Evolutionary conservation across 768 basidiomycete genomes (phyloP), one percentile per base, ranked within the genome.

Genomic region (Boletus speciosus): DNA sequence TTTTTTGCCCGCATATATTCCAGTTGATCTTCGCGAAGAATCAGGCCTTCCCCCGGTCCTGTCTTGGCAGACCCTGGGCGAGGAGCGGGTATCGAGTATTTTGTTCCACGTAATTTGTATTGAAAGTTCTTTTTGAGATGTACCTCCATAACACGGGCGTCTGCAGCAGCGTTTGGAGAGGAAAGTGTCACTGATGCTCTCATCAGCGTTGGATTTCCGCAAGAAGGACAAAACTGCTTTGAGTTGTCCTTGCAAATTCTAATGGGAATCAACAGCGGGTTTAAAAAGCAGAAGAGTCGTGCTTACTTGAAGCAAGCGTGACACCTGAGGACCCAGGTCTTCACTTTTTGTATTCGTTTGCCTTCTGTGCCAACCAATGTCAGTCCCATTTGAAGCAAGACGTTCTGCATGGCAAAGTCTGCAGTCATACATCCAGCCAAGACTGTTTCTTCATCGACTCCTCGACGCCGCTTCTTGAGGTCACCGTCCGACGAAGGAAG

Each of bases 321-420:
- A 69, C 97, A 99, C 52, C 97, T 75, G 65, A 98, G 73, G 1
- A 98, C 93, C 92, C 93, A 98, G 55, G 85, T 98, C 72, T 95
- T 93, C 27, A 98, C 86, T 63, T 83, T 89, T 58, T 88, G 81
- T 54, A 99, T 96, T 61, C 83, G 79, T 74, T 88, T 95, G 5
- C 97, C 97, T 58, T 94, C 93, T 7, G 90, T 81, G 9, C 93
- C 86, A 11, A 99, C 85, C 29, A 98, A 78, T 56, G 86, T 89
- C 58, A 99, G 73, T 0, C 90, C 90, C 90, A 98, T 94, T 70
- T 97, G 95, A 47, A 99, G 72, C 58, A 96, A 73, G 21, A 98
- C 92, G 64, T 99, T 99, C 73, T 99, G 97, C 86, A 99, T 97
- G 16, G 97, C 97, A 70, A 94, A 98, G 80, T 99, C 97, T 21